phyloP scores from a whole-genome alignment of 2,329 filamentous ascomycete genomes.

The Zarea fungicola region DNA sequence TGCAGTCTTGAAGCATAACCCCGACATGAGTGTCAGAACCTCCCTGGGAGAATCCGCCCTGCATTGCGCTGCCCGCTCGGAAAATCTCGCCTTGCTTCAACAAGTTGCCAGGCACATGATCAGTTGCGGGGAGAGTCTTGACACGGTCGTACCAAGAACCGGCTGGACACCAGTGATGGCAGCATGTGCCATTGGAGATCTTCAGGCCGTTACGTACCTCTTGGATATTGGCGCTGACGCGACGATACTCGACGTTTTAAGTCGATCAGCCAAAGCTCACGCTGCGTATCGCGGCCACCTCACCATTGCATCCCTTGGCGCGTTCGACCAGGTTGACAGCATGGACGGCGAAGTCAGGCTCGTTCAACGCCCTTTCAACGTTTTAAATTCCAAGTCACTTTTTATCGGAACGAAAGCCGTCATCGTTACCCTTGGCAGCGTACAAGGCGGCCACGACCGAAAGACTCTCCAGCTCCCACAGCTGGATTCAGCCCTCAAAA shows the following conservation, averaged over 20 bases:
- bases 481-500: too few relatives aligned
- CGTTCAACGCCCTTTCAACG: too few relatives aligned
- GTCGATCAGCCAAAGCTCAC: slow-evolving; percentile 31
- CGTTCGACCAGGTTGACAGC: background rate
- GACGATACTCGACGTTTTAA: slow-evolving; percentile 14
- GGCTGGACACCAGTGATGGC: slow-evolving; percentile 30
- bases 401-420: too few relatives aligned
- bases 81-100: slow-evolving; percentile 11
- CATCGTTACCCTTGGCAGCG: slow-evolving; percentile 14
- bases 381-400: too few relatives aligned
- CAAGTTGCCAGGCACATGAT: slow-evolving; percentile 16
- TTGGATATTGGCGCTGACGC: slow-evolving; percentile 21
- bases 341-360: background rate
- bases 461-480: slow-evolving; percentile 4
- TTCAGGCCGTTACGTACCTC: slow-evolving; percentile 21
- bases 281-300: slow-evolving; percentile 30
- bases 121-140: slow-evolving; percentile 10
- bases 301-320: slow-evolving; percentile 18
- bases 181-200: slow-evolving; percentile 24
- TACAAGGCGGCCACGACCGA: slow-evolving; percentile 14
- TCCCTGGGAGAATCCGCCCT: slow-evolving; percentile 18
- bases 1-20: background rate
- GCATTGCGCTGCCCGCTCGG: slow-evolving; percentile 21
- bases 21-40: background rate
- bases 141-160: slow-evolving; percentile 18